Base-by-base conservation (phyloP, 2,329 filamentous ascomycete genomes). In the Cercospora berteroae region DNA sequence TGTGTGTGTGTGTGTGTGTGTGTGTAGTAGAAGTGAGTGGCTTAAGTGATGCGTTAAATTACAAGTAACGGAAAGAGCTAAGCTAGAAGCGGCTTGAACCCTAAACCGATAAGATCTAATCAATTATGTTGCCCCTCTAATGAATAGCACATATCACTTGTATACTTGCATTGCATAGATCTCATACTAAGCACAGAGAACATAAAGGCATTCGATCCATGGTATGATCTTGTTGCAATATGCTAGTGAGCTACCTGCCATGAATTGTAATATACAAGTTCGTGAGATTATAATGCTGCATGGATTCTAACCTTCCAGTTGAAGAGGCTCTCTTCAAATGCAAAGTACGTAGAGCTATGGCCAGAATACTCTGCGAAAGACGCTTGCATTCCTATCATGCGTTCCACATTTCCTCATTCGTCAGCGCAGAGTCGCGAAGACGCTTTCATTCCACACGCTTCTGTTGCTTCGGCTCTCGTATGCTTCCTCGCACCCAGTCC, bases 401-500 rank as follows among this genome's bases (percentile, higher is more conserved):
- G 5, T 39, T 5, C n/a, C 36, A 39, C 36, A 39, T 39, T 42
- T 8, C 16, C 36, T 20, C 42, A 23, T 48, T 10, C 18, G 9
- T 10, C 5, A 5, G 10, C 20, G 12, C 20, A 50, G 18, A 23
- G 3, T 13, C 9, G 20, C 44, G 10, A 50, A 23, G 44, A 3
- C 7, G 20, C 44, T 6, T 13, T 74, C 63, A 75, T 52, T 74
- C 73, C 10, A 72, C 76, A 70, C 72, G 79, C 78, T 73, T 80
- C 78, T 76, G 78, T 70, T 69, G 76, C 77, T 67, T 81, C 70
- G 71, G 77, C 71, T 56, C 77, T 42, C 70, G 81, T 77, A 79
- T 81, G 78, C 73, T 83, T 72, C 77, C 74, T 67, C 81, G 80
- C 20, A 85, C 80, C 94, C 94, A 98, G 48, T 88, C 83, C 0